Conservation (phyloP, 305 asterid species). For the Caryopteris hybrid region DNA sequence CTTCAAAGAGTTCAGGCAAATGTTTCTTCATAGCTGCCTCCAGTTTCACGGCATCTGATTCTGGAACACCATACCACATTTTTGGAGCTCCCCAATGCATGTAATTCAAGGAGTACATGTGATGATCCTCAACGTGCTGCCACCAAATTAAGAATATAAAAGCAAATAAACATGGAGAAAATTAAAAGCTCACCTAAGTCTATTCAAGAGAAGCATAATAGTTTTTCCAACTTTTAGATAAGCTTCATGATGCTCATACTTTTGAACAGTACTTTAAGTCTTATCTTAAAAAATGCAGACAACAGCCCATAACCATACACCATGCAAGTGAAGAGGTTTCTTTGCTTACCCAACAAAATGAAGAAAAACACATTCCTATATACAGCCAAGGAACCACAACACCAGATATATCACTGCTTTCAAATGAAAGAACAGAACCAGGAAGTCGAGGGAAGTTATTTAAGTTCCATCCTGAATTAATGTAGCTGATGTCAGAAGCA, state of each 20-base stretch:
- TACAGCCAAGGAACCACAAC: slow-evolving; percentile 90
- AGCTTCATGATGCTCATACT: not conserved
- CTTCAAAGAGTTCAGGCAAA: slow-evolving; percentile 77
- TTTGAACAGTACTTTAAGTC: not conserved
- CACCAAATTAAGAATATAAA: slow-evolving; percentile 14
- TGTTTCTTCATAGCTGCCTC: slow-evolving; percentile 84
- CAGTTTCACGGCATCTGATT: slow-evolving; percentile 62
- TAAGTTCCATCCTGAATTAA: slow-evolving; percentile 81
- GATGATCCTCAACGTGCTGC: slow-evolving; percentile 93
- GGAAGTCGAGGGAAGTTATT: slow-evolving; percentile 84
- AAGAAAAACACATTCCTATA: slow-evolving; percentile 87
- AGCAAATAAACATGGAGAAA: slow-evolving; percentile 21
- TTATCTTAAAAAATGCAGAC: no score
- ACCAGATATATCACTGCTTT: slow-evolving; percentile 81
- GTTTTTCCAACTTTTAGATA: not conserved
- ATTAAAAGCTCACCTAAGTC: slow-evolving; percentile 4
- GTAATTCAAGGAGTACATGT: slow-evolving; percentile 77
- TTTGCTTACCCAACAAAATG: slow-evolving; percentile 83
- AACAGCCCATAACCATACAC: slow-evolving; percentile 3
- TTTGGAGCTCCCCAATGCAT: slow-evolving; percentile 91
- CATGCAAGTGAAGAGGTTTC: slow-evolving; percentile 8
- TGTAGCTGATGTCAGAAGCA: slow-evolving; percentile 46
- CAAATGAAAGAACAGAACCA: slow-evolving; percentile 78
- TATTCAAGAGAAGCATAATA: not conserved
- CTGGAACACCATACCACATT: slow-evolving; percentile 86